Base-by-base conservation (phyloP, 2,329 filamentous ascomycete species). In the Colletotrichum abscissum region DNA sequence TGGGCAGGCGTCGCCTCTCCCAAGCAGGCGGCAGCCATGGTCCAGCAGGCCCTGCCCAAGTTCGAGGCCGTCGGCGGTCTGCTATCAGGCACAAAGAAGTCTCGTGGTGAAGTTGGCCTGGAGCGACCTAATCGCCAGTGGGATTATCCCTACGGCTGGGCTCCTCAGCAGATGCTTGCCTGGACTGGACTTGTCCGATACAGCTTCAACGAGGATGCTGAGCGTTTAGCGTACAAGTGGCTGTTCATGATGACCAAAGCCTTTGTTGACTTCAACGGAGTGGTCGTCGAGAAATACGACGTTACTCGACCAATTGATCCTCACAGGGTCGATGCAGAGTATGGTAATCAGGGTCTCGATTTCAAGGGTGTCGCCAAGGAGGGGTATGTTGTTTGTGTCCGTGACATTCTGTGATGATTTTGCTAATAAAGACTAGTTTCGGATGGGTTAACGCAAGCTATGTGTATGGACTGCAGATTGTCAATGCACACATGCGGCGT, bases 381-480 rank as follows among this genome's bases (percentile, higher is more conserved):
- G 91, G 96, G 96, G 95, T 98, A 86, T 89, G 94, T 91, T 55
- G 55, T 58, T 49, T 66, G 59, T 35, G 30, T 42, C 28, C 22
- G 49, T 26, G 22, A 33, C 11, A 11, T 24, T 12, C 14, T 60
- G 30, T 19, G 49, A 7, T 26, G 52, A n/a, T 54, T 5, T 46
- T 75, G 73, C 81, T 84, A 75, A 84, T 77, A 30, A 42, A 66
- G 72, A 33, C 70, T 79, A 98, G 96, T 71, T 99, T 99, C 80
- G 97, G 96, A 65, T 99, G 97, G 97, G 97, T 98, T 79, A 99
- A 99, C 81, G 96, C 97, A 79, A 98, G 95, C 81, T 99, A 97
- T 81, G 94, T 98, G 70, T 97, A 97, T 80, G 97, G 96, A 54
- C 88, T 98, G 74, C 92, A 95, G 76, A 94, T 98, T 77, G 88